Conservation (phyloP, 2,329 filamentous ascomycete genomes). For the Aspergillus oerlinghausenensis region DNA sequence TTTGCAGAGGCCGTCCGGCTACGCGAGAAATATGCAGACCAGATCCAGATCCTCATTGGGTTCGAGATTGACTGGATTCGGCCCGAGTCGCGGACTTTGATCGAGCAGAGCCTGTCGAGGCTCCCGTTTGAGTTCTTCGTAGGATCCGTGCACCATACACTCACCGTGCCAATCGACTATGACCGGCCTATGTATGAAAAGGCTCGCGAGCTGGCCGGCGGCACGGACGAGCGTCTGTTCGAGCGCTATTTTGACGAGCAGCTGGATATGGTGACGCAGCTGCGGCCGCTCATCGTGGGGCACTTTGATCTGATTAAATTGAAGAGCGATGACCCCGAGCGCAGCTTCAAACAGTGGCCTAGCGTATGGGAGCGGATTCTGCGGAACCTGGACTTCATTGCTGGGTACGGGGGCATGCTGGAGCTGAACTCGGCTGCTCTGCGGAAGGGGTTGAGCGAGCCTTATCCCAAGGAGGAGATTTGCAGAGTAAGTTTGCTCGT, state of each 20-base stretch:
- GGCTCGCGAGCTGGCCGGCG: conserved; percentile 55
- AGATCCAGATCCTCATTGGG: conserved; percentile 77
- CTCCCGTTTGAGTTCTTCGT: conserved; percentile 82
- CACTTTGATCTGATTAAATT: conserved; percentile 92
- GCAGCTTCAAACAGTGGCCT: conserved; percentile 54
- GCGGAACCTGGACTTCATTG: conserved; percentile 69
- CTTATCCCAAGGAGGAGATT: conserved; percentile 77
- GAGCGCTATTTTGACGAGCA: conserved; percentile 87
- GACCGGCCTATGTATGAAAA: conserved; percentile 62
- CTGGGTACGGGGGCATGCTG: conserved; percentile 71
- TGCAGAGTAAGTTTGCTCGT: conserved; percentile 58
- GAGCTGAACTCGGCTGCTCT: conserved; percentile 86
- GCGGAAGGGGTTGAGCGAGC: conserved; percentile 84
- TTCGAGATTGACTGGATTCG: conserved; percentile 95
- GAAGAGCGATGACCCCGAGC: conserved; percentile 64
- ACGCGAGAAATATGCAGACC: conserved; percentile 61
- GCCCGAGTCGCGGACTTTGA: conserved; percentile 56
- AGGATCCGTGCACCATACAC: conserved; percentile 86
- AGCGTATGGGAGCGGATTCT: conserved; percentile 69
- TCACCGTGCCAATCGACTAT: conserved; percentile 84
- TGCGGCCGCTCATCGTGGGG: conserved; percentile 75
- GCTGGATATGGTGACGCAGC: conserved; percentile 67
- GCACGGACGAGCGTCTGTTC: conserved; percentile 68
- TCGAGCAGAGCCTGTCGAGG: conserved; percentile 54
- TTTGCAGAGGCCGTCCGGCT: conserved; percentile 70